Evolutionary conservation across 2,329 filamentous ascomycete species (phyloP).

Genomic region (Zymoseptoria pseudotritici): DNA sequence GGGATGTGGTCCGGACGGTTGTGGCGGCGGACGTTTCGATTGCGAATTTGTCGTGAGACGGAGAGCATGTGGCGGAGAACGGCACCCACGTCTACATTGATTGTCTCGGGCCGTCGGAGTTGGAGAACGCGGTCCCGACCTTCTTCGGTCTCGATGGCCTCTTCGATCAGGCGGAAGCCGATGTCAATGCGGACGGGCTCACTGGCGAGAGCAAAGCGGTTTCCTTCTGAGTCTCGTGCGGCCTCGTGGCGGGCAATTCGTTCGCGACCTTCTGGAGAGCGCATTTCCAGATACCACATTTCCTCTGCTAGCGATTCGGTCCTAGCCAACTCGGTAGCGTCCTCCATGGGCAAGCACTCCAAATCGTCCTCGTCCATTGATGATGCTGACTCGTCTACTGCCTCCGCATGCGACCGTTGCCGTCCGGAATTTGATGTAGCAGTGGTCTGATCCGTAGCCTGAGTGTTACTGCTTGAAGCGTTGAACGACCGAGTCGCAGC

Average conservation of each 20-base stretch:
- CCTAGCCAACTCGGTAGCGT: constrained; percentile 14
- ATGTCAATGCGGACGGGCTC: constrained; percentile 23
- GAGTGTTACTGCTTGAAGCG: constrained; percentile 26
- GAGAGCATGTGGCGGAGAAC: background rate
- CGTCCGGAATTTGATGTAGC: constrained; percentile 29
- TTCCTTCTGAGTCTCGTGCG: constrained; percentile 26
- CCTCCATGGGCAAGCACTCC: constrained; percentile 18
- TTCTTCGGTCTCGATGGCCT: constrained; percentile 22
- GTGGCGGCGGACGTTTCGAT: background rate
- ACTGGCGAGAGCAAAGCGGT: constrained; percentile 19
- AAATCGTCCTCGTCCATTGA: constrained; percentile 48
- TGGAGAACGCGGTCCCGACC: constrained; percentile 21
- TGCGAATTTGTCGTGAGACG: background rate
- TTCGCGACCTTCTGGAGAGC: constrained; percentile 18
- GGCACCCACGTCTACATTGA: constrained; percentile 1
- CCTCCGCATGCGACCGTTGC: constrained; percentile 33
- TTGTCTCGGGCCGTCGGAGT: constrained; percentile 4
- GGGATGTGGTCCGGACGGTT: constrained; percentile 3
- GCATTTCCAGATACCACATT: constrained; percentile 24
- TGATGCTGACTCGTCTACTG: constrained; percentile 44
- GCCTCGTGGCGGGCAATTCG: constrained; percentile 24
- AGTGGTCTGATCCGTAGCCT: constrained; percentile 27
- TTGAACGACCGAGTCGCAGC: constrained; percentile 46
- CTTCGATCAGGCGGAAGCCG: constrained; percentile 27
- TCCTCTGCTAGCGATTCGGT: constrained; percentile 23